A percentile compares a stretch with the other conserved stretches of the same genome.
Conservation (phyloP, 1,284 basidiomycete genomes). For the Cryptococcus maquisensis region DNA sequence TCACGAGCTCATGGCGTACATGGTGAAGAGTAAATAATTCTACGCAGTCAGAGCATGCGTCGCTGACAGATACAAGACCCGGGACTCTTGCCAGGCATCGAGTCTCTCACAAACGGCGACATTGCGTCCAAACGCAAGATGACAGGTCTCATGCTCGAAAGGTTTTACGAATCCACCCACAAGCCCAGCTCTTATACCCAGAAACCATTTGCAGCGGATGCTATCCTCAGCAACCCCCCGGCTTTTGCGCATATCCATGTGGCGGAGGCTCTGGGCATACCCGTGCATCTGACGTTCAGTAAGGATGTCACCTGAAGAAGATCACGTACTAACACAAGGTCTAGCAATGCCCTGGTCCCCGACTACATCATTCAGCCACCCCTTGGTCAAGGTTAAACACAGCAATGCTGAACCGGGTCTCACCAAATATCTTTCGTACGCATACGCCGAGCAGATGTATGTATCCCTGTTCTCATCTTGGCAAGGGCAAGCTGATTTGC, state of each 20-base stretch:
- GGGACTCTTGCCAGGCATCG: conserved; percentile 38
- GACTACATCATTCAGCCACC: conserved; percentile 62
- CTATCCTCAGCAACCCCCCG: conserved; percentile 63
- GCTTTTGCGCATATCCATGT: conserved; percentile 63
- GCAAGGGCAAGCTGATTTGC: neutral
- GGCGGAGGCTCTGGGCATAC: conserved; percentile 62
- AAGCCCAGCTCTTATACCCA: conserved; percentile 52
- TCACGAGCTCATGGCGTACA: conserved; percentile 46
- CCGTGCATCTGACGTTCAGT: conserved; percentile 60
- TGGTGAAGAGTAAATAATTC: conserved; percentile 46
- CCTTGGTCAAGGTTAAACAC: conserved; percentile 57
- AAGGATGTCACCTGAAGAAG: conserved; percentile 18
- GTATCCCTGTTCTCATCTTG: conserved; percentile 5
- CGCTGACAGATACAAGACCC: conserved; percentile 31
- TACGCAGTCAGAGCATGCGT: neutral
- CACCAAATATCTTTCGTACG: conserved; percentile 59
- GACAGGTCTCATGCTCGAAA: conserved; percentile 54
- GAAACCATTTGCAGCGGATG: conserved; percentile 57
- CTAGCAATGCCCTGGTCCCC: conserved; percentile 67
- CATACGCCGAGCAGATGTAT: conserved; percentile 55
- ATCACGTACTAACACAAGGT: neutral
- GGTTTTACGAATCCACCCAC: conserved; percentile 58
- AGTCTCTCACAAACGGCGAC: conserved; percentile 37
- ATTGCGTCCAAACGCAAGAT: conserved; percentile 40
- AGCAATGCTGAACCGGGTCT: conserved; percentile 56